These are phyloP conservation scores for Pythium dissotocum DNA, from an alignment of 352 stramenopile genomes.

Conservation along the genomic window DNA sequence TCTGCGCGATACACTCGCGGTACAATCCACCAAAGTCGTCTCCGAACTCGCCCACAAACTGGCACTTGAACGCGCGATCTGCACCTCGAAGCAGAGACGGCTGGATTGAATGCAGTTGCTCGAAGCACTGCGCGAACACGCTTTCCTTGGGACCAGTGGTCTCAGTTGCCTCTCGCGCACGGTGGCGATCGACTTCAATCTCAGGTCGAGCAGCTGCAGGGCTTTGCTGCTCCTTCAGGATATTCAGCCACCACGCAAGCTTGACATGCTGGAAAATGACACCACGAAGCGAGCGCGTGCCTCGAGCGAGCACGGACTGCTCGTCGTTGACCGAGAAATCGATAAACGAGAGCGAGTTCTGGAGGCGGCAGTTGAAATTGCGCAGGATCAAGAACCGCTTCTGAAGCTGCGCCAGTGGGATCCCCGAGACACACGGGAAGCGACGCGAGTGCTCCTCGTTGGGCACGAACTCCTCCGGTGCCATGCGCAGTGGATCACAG, in stretches of 20 bases:
- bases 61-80: conserved; percentile 90
- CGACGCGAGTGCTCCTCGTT: conserved; percentile 63
- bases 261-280: conserved; percentile 89
- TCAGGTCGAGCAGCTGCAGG: conserved; percentile 76
- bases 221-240: conserved; percentile 86
- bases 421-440: conserved; percentile 43
- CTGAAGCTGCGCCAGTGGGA: conserved; percentile 63
- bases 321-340: conserved; percentile 74
- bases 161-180: conserved; percentile 66
- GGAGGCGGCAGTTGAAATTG: conserved; percentile 87
- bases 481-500: conserved; percentile 85
- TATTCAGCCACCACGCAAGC: conserved; percentile 85
- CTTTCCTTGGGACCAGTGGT: conserved; percentile 59
- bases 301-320: conserved; percentile 61
- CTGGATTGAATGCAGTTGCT: conserved; percentile 82
- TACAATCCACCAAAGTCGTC: conserved; percentile 91
- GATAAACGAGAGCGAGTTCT: conserved; percentile 86
- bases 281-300: conserved; percentile 57
- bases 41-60: conserved; percentile 90
- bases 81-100: conserved; percentile 81
- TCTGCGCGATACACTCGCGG: conserved; percentile 86
- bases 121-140: conserved; percentile 87
- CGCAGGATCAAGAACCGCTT: conserved; percentile 83
- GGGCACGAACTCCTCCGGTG: conserved; percentile 74
- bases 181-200: conserved; percentile 85